These are phyloP conservation scores for Cryptococcus amylolentus DNA, from an alignment of 1,284 basidiomycete species.

Conservation along the genomic window DNA sequence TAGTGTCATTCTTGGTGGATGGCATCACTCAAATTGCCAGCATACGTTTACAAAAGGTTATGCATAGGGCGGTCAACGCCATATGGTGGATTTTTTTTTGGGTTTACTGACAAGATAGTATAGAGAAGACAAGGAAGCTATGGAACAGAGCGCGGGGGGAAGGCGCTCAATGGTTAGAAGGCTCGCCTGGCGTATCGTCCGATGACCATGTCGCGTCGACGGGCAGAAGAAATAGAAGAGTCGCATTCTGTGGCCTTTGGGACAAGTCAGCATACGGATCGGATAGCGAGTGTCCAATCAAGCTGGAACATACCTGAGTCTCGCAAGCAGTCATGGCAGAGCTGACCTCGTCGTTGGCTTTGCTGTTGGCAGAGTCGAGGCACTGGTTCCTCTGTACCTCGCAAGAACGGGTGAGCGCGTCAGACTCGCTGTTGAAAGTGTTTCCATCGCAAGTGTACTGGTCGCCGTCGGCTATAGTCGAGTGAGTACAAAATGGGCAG, in stretches of 20 bases:
- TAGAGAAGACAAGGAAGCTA: background rate
- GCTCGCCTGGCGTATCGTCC: background rate
- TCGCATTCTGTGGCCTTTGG: background rate
- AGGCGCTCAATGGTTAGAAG: background rate
- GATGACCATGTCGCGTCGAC: background rate
- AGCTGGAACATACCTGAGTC: background rate
- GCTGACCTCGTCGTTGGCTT: background rate
- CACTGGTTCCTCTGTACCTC: slow-evolving; percentile 21
- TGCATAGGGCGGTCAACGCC: background rate
- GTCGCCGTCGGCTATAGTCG: background rate
- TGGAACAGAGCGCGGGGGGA: background rate
- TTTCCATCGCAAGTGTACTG: slow-evolving; percentile 9
- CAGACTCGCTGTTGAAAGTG: slow-evolving; percentile 28
- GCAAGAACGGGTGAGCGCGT: slow-evolving; percentile 28
- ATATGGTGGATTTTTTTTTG: background rate
- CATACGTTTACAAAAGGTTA: background rate
- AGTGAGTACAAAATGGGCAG: background rate
- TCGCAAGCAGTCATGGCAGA: background rate
- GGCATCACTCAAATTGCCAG: no score
- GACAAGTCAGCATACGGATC: background rate
- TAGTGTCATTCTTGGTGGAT: no score
- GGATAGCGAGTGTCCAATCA: background rate
- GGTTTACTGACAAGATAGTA: background rate
- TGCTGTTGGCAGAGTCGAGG: background rate
- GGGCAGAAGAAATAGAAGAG: background rate